phyloP scores from a whole-genome alignment of 441 rosid species.

The Euphorbia schlechtendalii region DNA sequence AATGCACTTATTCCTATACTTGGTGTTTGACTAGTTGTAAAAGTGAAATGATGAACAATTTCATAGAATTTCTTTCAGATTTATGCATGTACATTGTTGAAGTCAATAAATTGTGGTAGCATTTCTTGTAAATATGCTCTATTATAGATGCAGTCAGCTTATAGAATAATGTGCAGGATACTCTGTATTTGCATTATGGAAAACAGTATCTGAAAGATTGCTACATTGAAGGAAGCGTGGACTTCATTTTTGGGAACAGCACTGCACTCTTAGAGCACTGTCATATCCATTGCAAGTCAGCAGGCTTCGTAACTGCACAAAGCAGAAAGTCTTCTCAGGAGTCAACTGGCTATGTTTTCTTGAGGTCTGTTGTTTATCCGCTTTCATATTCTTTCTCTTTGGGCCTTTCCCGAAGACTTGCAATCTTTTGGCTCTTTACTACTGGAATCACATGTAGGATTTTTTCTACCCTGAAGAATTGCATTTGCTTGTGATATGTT shows the following conservation, averaged over 20 bases:
- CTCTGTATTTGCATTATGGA: slow-evolving; percentile 86
- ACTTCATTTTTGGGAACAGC: slow-evolving; percentile 93
- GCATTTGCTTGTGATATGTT: not conserved
- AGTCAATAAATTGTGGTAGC: not conserved
- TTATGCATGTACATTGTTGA: not conserved
- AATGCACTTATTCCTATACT: not conserved
- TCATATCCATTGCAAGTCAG: slow-evolving; percentile 91
- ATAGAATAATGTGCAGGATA: slow-evolving; percentile 53
- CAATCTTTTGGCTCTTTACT: slow-evolving; percentile 4
- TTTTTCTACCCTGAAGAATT: slow-evolving; percentile 5
- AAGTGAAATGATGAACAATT: not conserved
- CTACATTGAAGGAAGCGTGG: slow-evolving; percentile 89
- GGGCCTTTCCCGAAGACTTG: not conserved
- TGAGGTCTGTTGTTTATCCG: slow-evolving; percentile 41
- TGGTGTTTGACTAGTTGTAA: not conserved
- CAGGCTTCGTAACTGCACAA: slow-evolving; percentile 84
- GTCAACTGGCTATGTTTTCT: slow-evolving; percentile 81
- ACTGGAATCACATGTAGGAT: not conserved
- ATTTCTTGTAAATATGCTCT: not conserved
- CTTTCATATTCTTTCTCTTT: not conserved
- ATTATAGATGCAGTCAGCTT: slow-evolving; percentile 4
- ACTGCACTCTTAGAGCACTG: slow-evolving; percentile 92
- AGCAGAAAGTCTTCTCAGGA: slow-evolving; percentile 94
- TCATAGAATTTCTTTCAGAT: not conserved
- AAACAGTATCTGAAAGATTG: slow-evolving; percentile 86